phyloP scores from a whole-genome alignment of 1,139 yeast genomes.

The Diutina siamensis region DNA sequence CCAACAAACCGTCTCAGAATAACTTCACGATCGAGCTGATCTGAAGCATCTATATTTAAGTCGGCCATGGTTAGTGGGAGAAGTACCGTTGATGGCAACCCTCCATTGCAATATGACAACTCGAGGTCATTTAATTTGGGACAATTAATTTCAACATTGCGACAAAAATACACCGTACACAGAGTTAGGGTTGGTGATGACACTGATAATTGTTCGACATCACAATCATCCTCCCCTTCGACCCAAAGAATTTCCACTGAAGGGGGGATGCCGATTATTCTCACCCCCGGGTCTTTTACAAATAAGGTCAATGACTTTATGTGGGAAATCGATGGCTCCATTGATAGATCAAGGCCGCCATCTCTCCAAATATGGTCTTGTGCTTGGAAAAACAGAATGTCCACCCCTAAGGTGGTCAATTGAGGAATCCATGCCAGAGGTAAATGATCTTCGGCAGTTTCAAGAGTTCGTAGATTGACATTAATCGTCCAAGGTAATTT shows the following conservation, averaged over 20 bases:
- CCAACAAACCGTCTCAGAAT: background rate
- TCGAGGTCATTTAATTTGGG: background rate
- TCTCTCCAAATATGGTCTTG: background rate
- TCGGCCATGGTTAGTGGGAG: background rate
- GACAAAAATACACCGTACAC: slow-evolving; percentile 3
- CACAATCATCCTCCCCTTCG: slow-evolving; percentile 1
- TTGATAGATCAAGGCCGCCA: background rate
- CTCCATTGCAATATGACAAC: slow-evolving; percentile 1
- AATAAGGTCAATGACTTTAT: background rate
- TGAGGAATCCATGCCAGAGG: background rate
- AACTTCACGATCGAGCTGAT: background rate
- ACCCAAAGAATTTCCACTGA: background rate
- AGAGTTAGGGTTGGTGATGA: background rate
- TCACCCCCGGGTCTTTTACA: background rate
- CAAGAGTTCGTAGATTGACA: background rate
- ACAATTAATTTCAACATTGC: background rate
- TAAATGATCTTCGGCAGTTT: background rate
- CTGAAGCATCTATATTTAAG: background rate
- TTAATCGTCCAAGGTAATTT: background rate
- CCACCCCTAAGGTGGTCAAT: background rate
- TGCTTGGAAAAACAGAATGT: background rate
- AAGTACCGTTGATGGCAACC: background rate
- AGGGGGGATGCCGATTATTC: background rate
- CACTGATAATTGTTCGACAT: background rate
- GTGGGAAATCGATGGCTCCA: background rate